phyloP scores from a whole-genome alignment of 495 filamentous ascomycete species.

The Cladorrhinum samala region DNA sequence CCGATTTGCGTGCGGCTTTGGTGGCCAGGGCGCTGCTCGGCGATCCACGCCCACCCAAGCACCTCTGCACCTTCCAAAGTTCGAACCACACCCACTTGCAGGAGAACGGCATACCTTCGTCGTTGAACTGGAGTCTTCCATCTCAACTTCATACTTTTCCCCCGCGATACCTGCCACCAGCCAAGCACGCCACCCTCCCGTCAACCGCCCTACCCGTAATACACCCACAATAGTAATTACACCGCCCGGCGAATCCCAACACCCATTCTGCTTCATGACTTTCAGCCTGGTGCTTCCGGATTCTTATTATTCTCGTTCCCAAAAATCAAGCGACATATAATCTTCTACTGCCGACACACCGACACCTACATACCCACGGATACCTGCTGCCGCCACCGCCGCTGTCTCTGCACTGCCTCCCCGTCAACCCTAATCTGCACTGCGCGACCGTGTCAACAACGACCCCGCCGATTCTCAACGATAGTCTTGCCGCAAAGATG shows the following conservation, averaged over 20 bases:
- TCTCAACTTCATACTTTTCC: too few species aligned
- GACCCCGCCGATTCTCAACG: background rate
- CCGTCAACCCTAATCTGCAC: background rate
- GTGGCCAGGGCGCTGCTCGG: background rate
- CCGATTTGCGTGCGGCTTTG: background rate
- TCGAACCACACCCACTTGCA: background rate
- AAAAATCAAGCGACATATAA: constrained; percentile 6
- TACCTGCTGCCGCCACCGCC: background rate
- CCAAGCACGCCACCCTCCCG: too few species aligned
- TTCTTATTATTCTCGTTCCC: constrained; percentile 14
- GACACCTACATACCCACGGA: background rate
- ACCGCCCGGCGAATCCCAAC: background rate
- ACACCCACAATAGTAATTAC: background rate
- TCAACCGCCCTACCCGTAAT: too few species aligned
- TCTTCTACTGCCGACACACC: background rate
- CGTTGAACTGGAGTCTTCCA: too few species aligned
- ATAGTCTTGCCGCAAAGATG: constrained; percentile 24
- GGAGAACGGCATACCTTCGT: background rate
- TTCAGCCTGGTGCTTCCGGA: constrained; percentile 15
- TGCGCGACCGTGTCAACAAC: background rate
- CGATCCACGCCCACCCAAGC: background rate
- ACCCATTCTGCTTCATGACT: constrained; percentile 20
- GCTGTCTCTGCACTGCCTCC: background rate
- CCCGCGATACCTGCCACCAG: background rate
- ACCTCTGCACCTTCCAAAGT: background rate